phyloP scores from a whole-genome alignment of 305 asterid species.

The Petunia hybrid region DNA sequence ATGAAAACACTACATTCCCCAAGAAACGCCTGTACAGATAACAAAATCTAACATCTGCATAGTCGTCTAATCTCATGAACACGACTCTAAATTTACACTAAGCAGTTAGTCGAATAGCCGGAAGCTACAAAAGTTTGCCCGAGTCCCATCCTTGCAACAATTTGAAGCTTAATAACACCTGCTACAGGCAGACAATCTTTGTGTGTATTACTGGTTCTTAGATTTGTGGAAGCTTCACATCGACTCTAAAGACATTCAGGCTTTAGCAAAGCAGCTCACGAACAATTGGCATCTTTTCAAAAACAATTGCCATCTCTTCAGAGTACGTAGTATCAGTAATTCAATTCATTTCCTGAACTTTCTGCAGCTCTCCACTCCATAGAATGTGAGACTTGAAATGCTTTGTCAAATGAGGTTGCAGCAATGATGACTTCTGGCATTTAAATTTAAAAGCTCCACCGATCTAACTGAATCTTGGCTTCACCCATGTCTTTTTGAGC shows the following conservation, averaged over 20 bases:
- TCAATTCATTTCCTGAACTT: slow-evolving; percentile 16
- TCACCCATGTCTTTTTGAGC: slow-evolving; percentile 99
- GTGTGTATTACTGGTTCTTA: background rate
- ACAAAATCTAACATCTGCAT: background rate
- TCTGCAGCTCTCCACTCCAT: background rate
- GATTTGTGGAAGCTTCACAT: background rate
- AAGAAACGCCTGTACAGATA: background rate
- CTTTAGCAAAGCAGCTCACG: slow-evolving; percentile 3
- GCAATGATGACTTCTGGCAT: background rate
- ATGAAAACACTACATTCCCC: background rate
- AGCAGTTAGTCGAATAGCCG: background rate
- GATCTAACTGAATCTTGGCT: slow-evolving; percentile 84
- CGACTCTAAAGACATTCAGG: background rate
- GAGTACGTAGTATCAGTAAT: background rate
- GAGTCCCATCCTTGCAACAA: background rate
- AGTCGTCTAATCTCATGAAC: slow-evolving; percentile 27
- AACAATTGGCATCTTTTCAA: background rate
- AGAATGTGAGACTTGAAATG: background rate
- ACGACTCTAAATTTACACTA: background rate
- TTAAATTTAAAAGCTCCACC: slow-evolving; percentile 71
- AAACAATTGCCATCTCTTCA: background rate
- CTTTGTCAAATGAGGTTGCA: background rate
- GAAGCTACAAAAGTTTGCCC: background rate
- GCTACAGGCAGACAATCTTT: background rate
- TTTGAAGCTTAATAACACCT: background rate